Evolutionary conservation across 208 protist genomes (phyloP).

Genomic region (Wallacemonas sp.): DNA sequence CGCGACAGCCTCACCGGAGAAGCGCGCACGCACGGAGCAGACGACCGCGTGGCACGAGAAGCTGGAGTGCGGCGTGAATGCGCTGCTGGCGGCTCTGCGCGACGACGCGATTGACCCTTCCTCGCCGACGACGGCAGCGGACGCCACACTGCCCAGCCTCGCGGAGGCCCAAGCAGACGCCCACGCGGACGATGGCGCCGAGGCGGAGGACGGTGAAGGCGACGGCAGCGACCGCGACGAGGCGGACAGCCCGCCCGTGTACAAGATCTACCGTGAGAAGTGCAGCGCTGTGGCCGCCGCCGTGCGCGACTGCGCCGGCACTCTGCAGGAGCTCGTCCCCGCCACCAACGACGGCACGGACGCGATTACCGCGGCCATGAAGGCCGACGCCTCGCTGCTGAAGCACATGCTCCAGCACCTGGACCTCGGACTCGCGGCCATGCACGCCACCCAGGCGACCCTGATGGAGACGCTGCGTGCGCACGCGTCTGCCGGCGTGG

Average conservation of each 20-base stretch:
- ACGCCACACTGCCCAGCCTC: not conserved
- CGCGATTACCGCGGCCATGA: not conserved
- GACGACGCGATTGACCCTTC: slow-evolving; percentile 18
- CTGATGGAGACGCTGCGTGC: slow-evolving; percentile 37
- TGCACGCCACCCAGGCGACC: slow-evolving; percentile 27
- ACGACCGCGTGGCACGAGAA: slow-evolving; percentile 21
- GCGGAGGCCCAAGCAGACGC: not conserved
- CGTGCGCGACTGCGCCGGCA: slow-evolving; percentile 22
- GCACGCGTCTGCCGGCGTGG: slow-evolving; percentile 72
- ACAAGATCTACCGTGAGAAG: slow-evolving; percentile 30
- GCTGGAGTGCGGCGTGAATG: slow-evolving; percentile 22
- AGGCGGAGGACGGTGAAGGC: slow-evolving; percentile 13
- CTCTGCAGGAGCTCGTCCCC: slow-evolving; percentile 27
- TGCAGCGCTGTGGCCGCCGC: slow-evolving; percentile 7
- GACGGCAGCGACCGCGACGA: not conserved
- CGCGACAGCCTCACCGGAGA: slow-evolving; percentile 15
- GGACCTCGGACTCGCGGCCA: not conserved
- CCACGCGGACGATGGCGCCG: not conserved
- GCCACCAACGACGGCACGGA: not conserved
- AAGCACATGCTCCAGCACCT: slow-evolving; percentile 20
- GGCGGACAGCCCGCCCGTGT: slow-evolving; percentile 17
- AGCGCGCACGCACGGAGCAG: slow-evolving; percentile 44
- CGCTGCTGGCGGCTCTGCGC: slow-evolving; percentile 19
- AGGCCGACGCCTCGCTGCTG: slow-evolving; percentile 1
- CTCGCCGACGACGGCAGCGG: slow-evolving; percentile 2